Conservation (phyloP, 306 rosid species). For the Vigna trinervia region DNA sequence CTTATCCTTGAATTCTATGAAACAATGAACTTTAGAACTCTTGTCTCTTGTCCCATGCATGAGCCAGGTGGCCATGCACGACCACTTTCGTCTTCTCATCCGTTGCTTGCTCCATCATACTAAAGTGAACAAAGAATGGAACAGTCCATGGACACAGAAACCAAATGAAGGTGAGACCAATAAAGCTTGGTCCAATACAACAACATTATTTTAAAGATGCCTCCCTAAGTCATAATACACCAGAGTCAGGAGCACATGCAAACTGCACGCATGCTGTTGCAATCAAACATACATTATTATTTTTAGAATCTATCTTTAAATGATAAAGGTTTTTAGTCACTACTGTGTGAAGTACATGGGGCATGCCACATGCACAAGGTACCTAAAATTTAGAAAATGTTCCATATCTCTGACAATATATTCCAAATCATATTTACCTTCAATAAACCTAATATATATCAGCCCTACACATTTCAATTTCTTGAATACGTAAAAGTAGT, state of each 20-base stretch:
- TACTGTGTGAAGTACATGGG: neutral
- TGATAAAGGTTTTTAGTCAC: neutral
- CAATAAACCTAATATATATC: neutral
- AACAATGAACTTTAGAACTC: slow-evolving; percentile 31
- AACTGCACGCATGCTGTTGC: slow-evolving; percentile 19
- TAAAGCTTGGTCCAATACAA: neutral
- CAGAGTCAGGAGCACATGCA: slow-evolving; percentile 6
- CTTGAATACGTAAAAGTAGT: neutral
- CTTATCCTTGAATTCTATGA: slow-evolving; percentile 46
- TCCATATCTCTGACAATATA: slow-evolving; percentile 15
- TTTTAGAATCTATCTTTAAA: neutral
- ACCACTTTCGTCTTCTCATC: slow-evolving; percentile 38
- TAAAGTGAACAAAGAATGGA: slow-evolving; percentile 35
- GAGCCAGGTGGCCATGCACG: slow-evolving; percentile 45
- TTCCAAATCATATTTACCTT: neutral
- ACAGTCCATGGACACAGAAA: neutral
- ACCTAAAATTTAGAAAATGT: neutral
- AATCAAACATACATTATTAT: slow-evolving; percentile 30
- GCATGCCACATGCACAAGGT: neutral
- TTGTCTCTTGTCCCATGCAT: slow-evolving; percentile 36
- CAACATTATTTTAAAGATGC: slow-evolving; percentile 36
- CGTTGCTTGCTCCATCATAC: slow-evolving; percentile 53
- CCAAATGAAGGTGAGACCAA: neutral
- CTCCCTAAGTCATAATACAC: neutral
- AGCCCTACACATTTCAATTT: slow-evolving; percentile 4